Percentiles rank a stretch among this genome's conserved stretches.
phyloP scores from a whole-genome alignment of 305 asterid genomes.

The Nicotiana rustica region DNA sequence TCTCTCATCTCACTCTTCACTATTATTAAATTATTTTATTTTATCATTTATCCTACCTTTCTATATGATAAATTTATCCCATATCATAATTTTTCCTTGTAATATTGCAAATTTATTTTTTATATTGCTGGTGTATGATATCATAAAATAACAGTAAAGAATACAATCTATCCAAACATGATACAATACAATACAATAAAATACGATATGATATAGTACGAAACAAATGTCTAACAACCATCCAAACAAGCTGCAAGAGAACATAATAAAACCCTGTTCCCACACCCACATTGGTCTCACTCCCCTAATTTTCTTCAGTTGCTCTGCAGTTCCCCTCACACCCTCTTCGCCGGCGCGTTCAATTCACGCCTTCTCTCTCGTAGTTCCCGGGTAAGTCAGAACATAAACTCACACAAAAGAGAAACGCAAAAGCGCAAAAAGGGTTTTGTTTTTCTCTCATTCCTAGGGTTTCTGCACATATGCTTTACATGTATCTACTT shows the following conservation, averaged over 20 bases:
- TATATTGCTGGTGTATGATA: no score
- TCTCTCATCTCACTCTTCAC: no score
- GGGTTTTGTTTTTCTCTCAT: constrained; percentile 23
- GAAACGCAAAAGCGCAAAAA: constrained; percentile 1
- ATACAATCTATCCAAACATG: no score
- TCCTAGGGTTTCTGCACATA: constrained; percentile 35
- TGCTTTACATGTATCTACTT: neutral
- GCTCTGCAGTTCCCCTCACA: neutral
- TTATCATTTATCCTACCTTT: no score
- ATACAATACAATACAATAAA: no score
- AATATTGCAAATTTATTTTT: no score
- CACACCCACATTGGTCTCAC: neutral
- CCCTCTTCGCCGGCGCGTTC: constrained; percentile 28
- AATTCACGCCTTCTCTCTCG: neutral
- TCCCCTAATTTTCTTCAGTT: neutral
- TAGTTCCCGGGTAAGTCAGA: constrained; percentile 15
- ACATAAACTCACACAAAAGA: neutral
- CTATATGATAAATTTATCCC: no score
- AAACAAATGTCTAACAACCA: no score
- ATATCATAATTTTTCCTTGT: no score
- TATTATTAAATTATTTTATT: no score
- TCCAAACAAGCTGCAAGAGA: neutral
- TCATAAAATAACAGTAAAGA: no score
- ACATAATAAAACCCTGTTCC: neutral
- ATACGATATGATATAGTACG: no score